phyloP scores from a whole-genome alignment of 2,329 filamentous ascomycete genomes.

The Aspergillus terreus region DNA sequence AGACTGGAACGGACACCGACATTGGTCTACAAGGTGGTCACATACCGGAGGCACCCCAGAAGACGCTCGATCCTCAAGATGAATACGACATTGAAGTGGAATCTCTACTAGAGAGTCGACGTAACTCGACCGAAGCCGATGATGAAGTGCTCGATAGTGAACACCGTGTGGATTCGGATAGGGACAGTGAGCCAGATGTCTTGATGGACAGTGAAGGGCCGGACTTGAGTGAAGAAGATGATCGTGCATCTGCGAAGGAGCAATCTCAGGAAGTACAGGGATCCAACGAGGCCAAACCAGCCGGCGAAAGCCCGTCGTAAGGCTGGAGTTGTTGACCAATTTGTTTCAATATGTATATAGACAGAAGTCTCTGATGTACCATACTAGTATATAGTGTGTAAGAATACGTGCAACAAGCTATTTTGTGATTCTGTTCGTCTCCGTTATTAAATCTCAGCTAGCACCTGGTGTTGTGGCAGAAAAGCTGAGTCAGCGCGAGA shows the following conservation, averaged over 20 bases:
- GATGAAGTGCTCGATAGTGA: constrained; percentile 19
- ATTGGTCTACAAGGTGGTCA: constrained; percentile 2
- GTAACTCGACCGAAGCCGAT: constrained; percentile 11
- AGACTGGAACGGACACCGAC: not conserved
- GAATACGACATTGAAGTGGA: constrained; percentile 26
- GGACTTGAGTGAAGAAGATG: not conserved
- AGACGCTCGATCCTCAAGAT: constrained; percentile 19
- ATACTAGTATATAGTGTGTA: constrained; percentile 5
- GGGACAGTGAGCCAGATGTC: not conserved
- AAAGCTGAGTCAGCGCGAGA: constrained; percentile 13
- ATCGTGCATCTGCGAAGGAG: not conserved
- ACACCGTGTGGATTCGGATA: not conserved
- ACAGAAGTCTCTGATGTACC: constrained; percentile 4
- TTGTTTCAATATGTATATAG: constrained; percentile 5
- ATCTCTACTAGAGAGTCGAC: constrained; percentile 13
- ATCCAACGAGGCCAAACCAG: too few species aligned
- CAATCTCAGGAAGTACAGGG: not conserved
- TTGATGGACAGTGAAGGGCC: not conserved
- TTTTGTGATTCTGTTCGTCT: not conserved
- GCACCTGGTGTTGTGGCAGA: not conserved
- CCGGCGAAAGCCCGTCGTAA: too few species aligned
- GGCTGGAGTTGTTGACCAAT: not conserved
- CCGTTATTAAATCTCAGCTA: not conserved
- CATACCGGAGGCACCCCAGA: not conserved
- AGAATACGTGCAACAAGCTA: constrained; percentile 3